phyloP scores from a whole-genome alignment of 257 asterid genomes.

The Hygrophila difformis region DNA sequence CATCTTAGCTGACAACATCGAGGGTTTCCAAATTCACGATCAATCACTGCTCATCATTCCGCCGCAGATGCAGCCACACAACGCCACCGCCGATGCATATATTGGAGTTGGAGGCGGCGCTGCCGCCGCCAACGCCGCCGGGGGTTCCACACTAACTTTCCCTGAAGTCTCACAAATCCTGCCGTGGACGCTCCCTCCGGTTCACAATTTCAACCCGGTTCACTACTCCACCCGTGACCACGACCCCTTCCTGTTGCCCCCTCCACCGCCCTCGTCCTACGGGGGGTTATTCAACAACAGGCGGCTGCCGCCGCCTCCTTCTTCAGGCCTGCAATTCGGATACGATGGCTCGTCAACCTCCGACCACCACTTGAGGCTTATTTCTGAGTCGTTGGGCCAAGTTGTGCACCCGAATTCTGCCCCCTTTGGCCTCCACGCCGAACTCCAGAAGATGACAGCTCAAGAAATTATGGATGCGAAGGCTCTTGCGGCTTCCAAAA shows the following conservation, averaged over 20 bases:
- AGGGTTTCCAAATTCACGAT: conserved; percentile 40
- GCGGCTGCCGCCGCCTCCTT: conserved; percentile 5
- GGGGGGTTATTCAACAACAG: conserved; percentile 39
- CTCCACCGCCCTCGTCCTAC: conserved; percentile 37
- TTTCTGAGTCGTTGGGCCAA: conserved; percentile 38
- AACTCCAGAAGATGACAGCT: conserved; percentile 78
- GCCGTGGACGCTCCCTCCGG: conserved; percentile 50
- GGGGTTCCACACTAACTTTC: conserved; percentile 30
- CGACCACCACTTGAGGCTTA: conserved; percentile 40
- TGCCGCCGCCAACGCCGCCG: too few species aligned
- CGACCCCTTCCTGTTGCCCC: conserved; percentile 60
- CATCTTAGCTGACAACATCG: conserved; percentile 19
- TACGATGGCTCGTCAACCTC: conserved; percentile 34
- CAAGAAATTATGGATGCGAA: conserved; percentile 94
- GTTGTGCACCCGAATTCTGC: conserved; percentile 36
- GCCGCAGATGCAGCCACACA: conserved; percentile 37
- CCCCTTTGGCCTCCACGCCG: conserved; percentile 82
- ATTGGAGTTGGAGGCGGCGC: conserved; percentile 19
- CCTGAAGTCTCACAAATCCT: conserved; percentile 49
- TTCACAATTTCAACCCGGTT: conserved; percentile 28
- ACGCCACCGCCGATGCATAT: conserved; percentile 17
- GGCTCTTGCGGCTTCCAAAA: conserved; percentile 89
- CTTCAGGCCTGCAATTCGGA: conserved; percentile 34
- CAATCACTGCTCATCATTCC: conserved; percentile 16
- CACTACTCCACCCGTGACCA: conserved; percentile 28